A percentile compares a stretch with the other conserved stretches of the same genome.
These are phyloP conservation scores for Lophiotrema nucula DNA, from an alignment of 495 filamentous ascomycete genomes.

Conservation along the genomic window DNA sequence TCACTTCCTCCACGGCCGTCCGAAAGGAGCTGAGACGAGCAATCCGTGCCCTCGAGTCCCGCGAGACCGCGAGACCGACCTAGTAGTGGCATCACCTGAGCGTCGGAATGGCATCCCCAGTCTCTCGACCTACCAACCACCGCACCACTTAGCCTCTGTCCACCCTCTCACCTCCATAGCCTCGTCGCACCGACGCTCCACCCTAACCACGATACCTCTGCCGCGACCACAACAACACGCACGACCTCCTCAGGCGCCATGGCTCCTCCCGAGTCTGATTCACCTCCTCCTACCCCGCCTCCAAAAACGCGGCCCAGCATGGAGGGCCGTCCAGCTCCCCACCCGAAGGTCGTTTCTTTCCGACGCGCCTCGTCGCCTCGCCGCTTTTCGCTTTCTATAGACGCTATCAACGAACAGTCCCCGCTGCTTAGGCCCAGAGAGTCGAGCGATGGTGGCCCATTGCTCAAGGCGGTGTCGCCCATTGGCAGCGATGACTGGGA, in stretches of 20 bases:
- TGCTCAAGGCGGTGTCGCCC: constrained; percentile 30
- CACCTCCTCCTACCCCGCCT: constrained; percentile 3
- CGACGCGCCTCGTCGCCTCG: constrained; percentile 16
- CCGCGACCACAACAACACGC: too few species aligned
- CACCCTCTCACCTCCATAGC: too few species aligned
- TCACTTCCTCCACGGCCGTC: too few species aligned
- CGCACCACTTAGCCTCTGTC: too few species aligned
- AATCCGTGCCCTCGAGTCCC: too few species aligned
- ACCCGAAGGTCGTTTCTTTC: constrained; percentile 29
- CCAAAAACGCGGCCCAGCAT: not conserved
- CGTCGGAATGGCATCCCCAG: too few species aligned
- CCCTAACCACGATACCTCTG: too few species aligned
- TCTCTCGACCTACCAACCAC: too few species aligned
- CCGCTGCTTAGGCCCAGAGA: constrained; percentile 53
- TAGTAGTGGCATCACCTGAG: too few species aligned
- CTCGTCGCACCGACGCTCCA: too few species aligned
- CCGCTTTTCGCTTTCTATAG: not conserved
- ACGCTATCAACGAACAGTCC: constrained; percentile 54
- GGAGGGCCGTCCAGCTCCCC: not conserved
- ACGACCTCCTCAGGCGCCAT: not conserved
- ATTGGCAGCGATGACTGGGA: constrained; percentile 38
- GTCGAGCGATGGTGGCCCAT: constrained; percentile 40
- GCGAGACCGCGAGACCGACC: too few species aligned
- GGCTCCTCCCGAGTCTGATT: constrained; percentile 4
- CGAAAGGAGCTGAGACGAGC: too few species aligned